These are phyloP conservation scores for Wickerhamomyces sp. DNA, from an alignment of 1,139 yeast species.

Conservation along the genomic window DNA sequence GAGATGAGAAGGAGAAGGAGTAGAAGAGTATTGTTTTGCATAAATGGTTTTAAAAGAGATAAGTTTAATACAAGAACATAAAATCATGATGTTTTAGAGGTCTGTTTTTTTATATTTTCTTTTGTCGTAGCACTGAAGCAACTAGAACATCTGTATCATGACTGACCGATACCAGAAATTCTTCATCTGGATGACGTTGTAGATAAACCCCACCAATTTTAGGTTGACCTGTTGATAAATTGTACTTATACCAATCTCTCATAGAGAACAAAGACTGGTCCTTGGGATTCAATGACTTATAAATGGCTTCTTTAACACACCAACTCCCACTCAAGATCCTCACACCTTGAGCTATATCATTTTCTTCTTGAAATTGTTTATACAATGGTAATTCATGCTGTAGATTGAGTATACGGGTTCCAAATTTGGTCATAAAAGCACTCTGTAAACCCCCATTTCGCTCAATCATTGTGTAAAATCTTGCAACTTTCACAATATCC, in stretches of 20 bases:
- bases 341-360: conserved; percentile 27
- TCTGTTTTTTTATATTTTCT: background rate
- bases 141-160: conserved; percentile 60
- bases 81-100: background rate
- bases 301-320: conserved; percentile 77
- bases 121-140: conserved; percentile 46
- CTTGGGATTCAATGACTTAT: conserved; percentile 46
- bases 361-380: conserved; percentile 10
- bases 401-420: conserved; percentile 47
- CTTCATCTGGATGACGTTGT: conserved; percentile 32
- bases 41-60: background rate
- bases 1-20: background rate
- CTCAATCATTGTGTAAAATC: conserved; percentile 44
- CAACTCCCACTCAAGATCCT: conserved; percentile 54
- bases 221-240: conserved; percentile 38
- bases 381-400: conserved; percentile 40
- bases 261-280: conserved; percentile 53
- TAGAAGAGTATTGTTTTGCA: background rate
- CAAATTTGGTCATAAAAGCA: conserved; percentile 35
- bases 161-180: conserved; percentile 51
- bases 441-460: conserved; percentile 28
- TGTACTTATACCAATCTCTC: conserved; percentile 54
- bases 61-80: background rate
- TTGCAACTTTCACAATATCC: conserved; percentile 47
- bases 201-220: conserved; percentile 32